phyloP scores from a whole-genome alignment of 768 basidiomycete species.

The Candolleomyces eurysporus region DNA sequence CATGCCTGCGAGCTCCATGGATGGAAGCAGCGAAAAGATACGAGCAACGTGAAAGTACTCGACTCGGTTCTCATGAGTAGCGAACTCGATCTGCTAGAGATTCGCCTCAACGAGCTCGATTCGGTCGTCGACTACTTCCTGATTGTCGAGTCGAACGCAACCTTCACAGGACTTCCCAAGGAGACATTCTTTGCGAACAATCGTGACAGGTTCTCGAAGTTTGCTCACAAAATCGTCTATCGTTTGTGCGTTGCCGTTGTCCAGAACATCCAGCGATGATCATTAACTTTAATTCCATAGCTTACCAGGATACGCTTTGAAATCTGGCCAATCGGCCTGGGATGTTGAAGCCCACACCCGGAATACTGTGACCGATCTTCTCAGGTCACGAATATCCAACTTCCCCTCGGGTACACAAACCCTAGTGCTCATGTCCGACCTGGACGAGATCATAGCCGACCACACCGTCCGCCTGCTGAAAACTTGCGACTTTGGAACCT shows the following conservation, averaged over 20 bases:
- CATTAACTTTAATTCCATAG: slow-evolving; percentile 18
- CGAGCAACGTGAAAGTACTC: slow-evolving; percentile 40
- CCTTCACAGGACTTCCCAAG: slow-evolving; percentile 61
- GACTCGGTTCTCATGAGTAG: slow-evolving; percentile 64
- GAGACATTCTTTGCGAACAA: slow-evolving; percentile 48
- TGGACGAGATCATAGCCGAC: slow-evolving; percentile 59
- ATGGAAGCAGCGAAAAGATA: slow-evolving; percentile 41
- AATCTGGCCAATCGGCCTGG: slow-evolving; percentile 44
- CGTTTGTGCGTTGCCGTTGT: slow-evolving; percentile 32
- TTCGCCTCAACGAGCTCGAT: slow-evolving; percentile 60
- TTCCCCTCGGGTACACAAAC: slow-evolving; percentile 28
- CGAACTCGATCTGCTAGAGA: slow-evolving; percentile 62
- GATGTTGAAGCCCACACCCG: slow-evolving; percentile 49
- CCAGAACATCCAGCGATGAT: background rate
- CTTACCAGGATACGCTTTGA: slow-evolving; percentile 44
- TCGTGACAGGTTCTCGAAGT: slow-evolving; percentile 44
- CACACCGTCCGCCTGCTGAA: slow-evolving; percentile 52
- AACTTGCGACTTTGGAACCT: slow-evolving; percentile 48
- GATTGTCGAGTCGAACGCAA: slow-evolving; percentile 59
- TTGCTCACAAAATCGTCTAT: slow-evolving; percentile 54
- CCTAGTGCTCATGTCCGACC: slow-evolving; percentile 60
- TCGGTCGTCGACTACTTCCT: slow-evolving; percentile 57
- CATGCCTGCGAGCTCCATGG: slow-evolving; percentile 52
- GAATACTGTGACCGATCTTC: slow-evolving; percentile 46
- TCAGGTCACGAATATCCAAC: slow-evolving; percentile 34